Conservation (phyloP, 768 basidiomycete species). For the Ramaria sp. region DNA sequence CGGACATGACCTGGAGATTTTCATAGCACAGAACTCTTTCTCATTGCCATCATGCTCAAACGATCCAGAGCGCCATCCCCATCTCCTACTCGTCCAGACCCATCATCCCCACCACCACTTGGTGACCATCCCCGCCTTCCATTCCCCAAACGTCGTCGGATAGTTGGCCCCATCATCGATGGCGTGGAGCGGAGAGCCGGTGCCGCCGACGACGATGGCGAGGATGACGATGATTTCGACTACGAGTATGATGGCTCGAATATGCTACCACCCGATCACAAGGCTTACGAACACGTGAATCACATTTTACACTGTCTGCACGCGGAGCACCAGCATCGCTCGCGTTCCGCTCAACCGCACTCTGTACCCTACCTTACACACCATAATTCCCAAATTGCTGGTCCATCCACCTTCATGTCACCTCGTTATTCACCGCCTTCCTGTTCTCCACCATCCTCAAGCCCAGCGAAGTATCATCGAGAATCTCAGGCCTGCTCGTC, state of each 20-base stretch:
- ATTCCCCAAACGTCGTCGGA: constrained; percentile 3
- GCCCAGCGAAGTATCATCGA: neutral
- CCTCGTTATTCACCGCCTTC: neutral
- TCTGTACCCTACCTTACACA: neutral
- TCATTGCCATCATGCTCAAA: constrained; percentile 3
- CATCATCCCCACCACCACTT: constrained; percentile 1
- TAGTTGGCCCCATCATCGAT: constrained; percentile 3
- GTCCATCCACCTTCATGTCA: neutral
- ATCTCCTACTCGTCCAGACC: neutral
- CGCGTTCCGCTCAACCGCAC: neutral
- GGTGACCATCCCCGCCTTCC: neutral
- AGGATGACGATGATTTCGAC: neutral
- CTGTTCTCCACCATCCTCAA: neutral
- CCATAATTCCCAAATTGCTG: neutral
- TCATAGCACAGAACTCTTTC: neutral
- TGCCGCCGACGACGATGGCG: neutral
- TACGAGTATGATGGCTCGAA: neutral
- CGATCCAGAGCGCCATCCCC: constrained; percentile 3
- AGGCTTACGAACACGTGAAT: constrained; percentile 8
- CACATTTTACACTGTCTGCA: constrained; percentile 5
- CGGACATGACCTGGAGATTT: too few species aligned
- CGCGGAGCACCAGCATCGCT: neutral
- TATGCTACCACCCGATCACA: neutral
- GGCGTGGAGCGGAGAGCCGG: neutral
- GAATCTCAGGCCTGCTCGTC: neutral